Percentiles rank a stretch among this genome's conserved stretches.
Evolutionary conservation across 495 filamentous ascomycete species (phyloP).

Genomic region (Podospora pseudoanserina): DNA sequence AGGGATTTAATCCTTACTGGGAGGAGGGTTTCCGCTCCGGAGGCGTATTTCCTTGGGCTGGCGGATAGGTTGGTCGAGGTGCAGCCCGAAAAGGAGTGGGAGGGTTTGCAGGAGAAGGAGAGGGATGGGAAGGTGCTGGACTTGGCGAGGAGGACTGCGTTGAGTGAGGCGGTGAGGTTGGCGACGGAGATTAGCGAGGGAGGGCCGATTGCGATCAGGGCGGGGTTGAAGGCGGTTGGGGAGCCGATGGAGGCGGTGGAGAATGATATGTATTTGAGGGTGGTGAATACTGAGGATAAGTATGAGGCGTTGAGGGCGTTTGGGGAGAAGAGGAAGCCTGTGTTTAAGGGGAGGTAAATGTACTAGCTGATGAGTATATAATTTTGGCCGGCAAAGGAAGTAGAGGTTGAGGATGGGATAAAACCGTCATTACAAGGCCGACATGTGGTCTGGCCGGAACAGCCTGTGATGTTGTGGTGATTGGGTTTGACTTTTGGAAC

Average conservation of each 20-base stretch:
- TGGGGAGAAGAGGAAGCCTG: slow-evolving; percentile 83
- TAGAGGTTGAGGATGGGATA: no score
- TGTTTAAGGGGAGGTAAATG: slow-evolving; percentile 63
- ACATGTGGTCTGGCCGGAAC: not conserved
- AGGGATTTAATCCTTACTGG: slow-evolving; percentile 85
- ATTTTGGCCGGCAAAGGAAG: no score
- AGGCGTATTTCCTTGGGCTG: slow-evolving; percentile 81
- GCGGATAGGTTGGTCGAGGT: slow-evolving; percentile 80
- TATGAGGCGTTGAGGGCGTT: slow-evolving; percentile 84
- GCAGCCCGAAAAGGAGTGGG: slow-evolving; percentile 46
- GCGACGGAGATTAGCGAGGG: slow-evolving; percentile 82
- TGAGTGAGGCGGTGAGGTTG: slow-evolving; percentile 71
- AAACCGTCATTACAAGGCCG: no score
- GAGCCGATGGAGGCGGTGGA: slow-evolving; percentile 66
- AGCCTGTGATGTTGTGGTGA: not conserved
- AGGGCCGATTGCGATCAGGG: slow-evolving; percentile 72
- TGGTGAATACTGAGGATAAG: slow-evolving; percentile 78
- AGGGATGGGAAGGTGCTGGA: slow-evolving; percentile 32
- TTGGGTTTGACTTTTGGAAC: not conserved
- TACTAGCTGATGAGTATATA: not conserved
- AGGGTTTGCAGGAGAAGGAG: slow-evolving; percentile 35
- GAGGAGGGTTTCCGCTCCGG: slow-evolving; percentile 67
- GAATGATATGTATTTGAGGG: slow-evolving; percentile 71
- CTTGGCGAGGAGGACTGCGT: slow-evolving; percentile 57
- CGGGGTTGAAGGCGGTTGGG: slow-evolving; percentile 66